Base-by-base conservation (phyloP, 2,329 filamentous ascomycete species). In the Epichloe typhina region DNA sequence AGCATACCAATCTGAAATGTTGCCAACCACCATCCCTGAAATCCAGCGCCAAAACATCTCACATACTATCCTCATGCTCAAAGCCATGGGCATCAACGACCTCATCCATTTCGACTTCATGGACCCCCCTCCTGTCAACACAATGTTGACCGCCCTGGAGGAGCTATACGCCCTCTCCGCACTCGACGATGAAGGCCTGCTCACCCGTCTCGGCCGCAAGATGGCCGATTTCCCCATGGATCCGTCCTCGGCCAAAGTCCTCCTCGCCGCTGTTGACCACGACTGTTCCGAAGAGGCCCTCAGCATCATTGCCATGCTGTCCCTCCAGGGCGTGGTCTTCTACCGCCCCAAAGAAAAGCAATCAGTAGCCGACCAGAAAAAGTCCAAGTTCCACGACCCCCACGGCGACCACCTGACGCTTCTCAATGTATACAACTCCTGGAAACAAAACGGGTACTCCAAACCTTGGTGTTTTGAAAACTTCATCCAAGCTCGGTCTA, bases 141-240 rank as follows among this genome's bases (percentile, higher is more conserved):
- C 93, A 12, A 96, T 97, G 88, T 77, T 98, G 56, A 95, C 89
- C 47, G 93, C 93, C 0, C 73, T 98, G 3, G 94, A 98, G 68
- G 93, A 97, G 64, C 75, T 98, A 0, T 98, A 98, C 62, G 88
- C 89, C 0, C 73, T 98, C 11, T 88, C 85, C 3, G 91, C 91
- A 0, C 75, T 98, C 0, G 93, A 98, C 56, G 91, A 98, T 60
- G 93, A 98, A 75, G 93, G 93, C 13, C 76, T 98, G 0, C 72
- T 98, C 2, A 98, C 93, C 0, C 82, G 93, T 6, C 76, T 95
- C 1, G 93, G 93, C 7, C 82, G 93, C 44, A 95, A 96, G 66
- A 97, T 98, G 91, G 90, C 93, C 11, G 91, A 98, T 62, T 97
- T 97, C 66, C 93, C 93, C 0, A 97, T 97, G 88, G 90, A 97